Conservation (phyloP, 148 eudicot genomes). For the Rhododendron molle region DNA sequence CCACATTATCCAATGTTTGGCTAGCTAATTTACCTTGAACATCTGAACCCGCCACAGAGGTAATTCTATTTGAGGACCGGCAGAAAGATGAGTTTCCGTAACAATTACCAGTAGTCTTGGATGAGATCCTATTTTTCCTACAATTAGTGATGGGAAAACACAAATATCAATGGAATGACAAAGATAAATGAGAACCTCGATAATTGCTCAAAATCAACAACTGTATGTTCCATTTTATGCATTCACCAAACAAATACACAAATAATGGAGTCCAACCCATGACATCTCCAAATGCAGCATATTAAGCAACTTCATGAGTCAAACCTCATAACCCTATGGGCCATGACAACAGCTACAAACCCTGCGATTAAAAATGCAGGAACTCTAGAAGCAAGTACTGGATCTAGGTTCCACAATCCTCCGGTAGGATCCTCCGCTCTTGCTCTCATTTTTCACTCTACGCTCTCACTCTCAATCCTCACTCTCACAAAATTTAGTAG, state of each 20-base stretch:
- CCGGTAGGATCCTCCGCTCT: no score
- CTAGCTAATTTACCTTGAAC: conserved; percentile 66
- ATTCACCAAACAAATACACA: background rate
- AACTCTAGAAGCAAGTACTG: no score
- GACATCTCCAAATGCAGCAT: background rate
- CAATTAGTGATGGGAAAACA: conserved; percentile 3
- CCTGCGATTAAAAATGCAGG: background rate
- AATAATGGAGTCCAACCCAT: background rate
- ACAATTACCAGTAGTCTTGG: conserved; percentile 71
- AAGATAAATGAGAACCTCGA: background rate
- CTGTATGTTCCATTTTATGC: background rate
- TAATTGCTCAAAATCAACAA: background rate
- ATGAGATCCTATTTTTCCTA: conserved; percentile 76
- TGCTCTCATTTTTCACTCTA: no score
- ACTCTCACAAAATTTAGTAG: background rate
- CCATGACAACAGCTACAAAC: background rate
- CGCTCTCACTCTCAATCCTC: no score
- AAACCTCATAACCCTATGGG: background rate
- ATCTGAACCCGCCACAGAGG: conserved; percentile 88
- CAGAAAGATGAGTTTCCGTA: conserved; percentile 82
- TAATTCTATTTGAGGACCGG: conserved; percentile 75
- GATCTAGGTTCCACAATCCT: no score
- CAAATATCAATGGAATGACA: background rate
- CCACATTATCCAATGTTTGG: background rate
- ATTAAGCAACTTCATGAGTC: background rate